These are phyloP conservation scores for Candida ascalaphidarum DNA, from an alignment of 805 yeast species.

Conservation along the genomic window DNA sequence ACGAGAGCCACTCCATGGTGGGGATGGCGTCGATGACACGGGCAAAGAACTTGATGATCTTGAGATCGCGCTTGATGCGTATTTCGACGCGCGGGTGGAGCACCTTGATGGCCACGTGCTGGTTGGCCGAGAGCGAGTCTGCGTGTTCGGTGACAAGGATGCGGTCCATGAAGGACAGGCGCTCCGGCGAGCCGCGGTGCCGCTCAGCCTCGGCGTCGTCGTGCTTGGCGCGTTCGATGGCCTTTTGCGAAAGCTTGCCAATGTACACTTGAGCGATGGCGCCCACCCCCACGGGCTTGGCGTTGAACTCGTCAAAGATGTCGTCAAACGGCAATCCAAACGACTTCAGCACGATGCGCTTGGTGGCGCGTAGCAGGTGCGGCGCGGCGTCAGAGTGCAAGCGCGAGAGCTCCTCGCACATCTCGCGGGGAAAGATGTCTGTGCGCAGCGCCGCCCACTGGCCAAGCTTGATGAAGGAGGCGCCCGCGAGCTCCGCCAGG, in stretches of 20 bases:
- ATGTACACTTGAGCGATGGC: conserved; percentile 95
- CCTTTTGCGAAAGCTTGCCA: conserved; percentile 50
- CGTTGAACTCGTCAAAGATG: conserved; percentile 70
- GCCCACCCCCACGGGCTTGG: conserved; percentile 87
- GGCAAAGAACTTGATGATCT: conserved; percentile 81
- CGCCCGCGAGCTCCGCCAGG: conserved; percentile 80
- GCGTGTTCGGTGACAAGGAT: conserved; percentile 25
- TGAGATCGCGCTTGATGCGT: conserved; percentile 70
- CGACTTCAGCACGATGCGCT: conserved; percentile 46
- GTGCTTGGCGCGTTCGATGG: conserved; percentile 26
- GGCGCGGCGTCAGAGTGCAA: conserved; percentile 78
- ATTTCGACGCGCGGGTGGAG: conserved; percentile 80
- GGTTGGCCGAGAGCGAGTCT: conserved; percentile 28
- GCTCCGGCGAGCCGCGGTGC: conserved; percentile 4
- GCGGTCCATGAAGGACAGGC: conserved; percentile 18
- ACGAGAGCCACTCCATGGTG: conserved; percentile 94
- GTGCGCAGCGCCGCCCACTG: conserved; percentile 99
- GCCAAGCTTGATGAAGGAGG: conserved; percentile 84
- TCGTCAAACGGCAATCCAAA: conserved; percentile 56
- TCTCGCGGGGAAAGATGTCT: conserved; percentile 74
- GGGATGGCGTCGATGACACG: conserved; percentile 62
- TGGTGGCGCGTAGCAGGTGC: conserved; percentile 60
- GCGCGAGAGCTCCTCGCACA: conserved; percentile 69
- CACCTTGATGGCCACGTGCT: conserved; percentile 82
- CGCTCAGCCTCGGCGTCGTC: conserved; percentile 13